phyloP scores from a whole-genome alignment of 148 eudicot genomes.

The Silene latifolia region DNA sequence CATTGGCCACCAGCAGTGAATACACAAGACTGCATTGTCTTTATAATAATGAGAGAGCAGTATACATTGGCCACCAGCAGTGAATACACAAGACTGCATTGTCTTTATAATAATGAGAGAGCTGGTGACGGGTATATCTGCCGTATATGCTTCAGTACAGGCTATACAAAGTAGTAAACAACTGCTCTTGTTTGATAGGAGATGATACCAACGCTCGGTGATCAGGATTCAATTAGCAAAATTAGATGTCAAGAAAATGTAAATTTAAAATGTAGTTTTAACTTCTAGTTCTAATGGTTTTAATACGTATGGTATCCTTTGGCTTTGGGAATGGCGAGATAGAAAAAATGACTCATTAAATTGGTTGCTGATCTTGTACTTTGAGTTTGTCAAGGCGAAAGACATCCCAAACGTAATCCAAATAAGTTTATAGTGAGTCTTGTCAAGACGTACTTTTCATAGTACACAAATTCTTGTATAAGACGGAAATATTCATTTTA shows the following conservation, averaged over 20 bases:
- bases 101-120: not conserved
- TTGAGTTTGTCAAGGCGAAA: not conserved
- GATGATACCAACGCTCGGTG: not conserved
- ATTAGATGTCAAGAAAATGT: not conserved
- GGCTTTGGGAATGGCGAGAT: not conserved
- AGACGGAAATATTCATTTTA: too few relatives aligned
- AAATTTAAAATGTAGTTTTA: not conserved
- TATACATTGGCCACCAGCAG: too few relatives aligned
- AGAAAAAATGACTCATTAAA: not conserved
- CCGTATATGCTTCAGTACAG: not conserved
- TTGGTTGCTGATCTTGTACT: not conserved
- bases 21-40: not conserved
- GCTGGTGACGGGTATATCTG: not conserved
- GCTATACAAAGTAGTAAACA: not conserved
- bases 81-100: not conserved
- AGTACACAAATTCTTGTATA: too few relatives aligned
- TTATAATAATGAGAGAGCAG: not conserved
- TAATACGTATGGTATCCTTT: not conserved
- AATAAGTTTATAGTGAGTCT: too few relatives aligned
- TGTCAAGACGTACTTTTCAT: too few relatives aligned
- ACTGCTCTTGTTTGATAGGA: not conserved
- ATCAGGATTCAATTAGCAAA: not conserved
- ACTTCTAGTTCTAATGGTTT: not conserved
- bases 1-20: conserved; percentile 11
- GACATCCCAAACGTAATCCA: too few relatives aligned